Base-by-base conservation (phyloP, 106 monocot species). In the Cymbidium sinense region DNA sequence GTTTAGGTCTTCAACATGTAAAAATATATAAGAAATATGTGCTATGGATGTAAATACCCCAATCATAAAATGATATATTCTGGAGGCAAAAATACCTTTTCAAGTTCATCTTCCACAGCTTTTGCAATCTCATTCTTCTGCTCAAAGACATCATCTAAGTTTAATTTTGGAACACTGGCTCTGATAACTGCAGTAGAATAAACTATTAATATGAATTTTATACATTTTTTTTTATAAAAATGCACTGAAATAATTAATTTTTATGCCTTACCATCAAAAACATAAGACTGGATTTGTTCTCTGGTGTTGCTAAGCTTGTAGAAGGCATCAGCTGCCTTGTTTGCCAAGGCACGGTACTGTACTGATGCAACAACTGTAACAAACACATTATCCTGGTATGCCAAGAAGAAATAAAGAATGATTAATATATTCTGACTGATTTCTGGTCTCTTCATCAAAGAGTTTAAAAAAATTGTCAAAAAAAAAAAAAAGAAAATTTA, bases 331-430 rank as follows among this genome's bases (percentile, higher is more conserved):
- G 74, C 75, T 28, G 96, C 93, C 81, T 88, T 89, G 7, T 90
- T 83, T 76, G 93, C 85, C 70, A 96, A 73, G 21, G 91, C 93
- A 58, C 89, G 89, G 76, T 96, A 96, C 79, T 96, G 96, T 8
- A 96, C 54, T 73, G 96, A 96, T 70, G 96, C 96, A 43, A 96
- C 91, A 75, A 96, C 96, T 52, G 89, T 96, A 61, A 93, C 96
- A 79, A 96, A 96, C 17, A 96, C 96, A 84, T 93, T 93, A 78
- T 96, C 96, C 90, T 95, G 86, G 69, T 76, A 25, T 58, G 64
- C 47, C n/a, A 70, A 82, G 19, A 29, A 78, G 5, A 75, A 76
- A 20, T 20, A 71, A 37, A 71, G 4, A 34, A 34, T 31, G 21
- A 37, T 36, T 47, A 47, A 2, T 12, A 13, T 47, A 47, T 47